Base-by-base conservation (phyloP, 2,329 filamentous ascomycete genomes). In the Thelonectria discophora region DNA sequence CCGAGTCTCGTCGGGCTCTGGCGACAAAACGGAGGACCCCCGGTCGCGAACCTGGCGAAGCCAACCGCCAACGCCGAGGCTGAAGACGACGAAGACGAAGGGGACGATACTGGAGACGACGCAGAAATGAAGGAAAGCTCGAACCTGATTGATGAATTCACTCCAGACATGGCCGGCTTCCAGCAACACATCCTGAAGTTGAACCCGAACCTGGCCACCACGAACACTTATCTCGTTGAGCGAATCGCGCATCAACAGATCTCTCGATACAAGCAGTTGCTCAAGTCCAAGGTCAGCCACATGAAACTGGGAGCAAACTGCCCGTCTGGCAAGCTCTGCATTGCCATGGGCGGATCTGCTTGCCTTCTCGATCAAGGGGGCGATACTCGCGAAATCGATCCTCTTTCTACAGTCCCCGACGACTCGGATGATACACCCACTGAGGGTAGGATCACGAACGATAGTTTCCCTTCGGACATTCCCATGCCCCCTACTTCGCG, bases 241-340 rank as follows among this genome's bases (percentile, higher is more conserved):
- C 88, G 93, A 47, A 90, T 97, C 67, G 91, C 91, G 0, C 86
- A 92, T 66, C 93, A 97, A 71, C 92, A 97, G 74, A 81, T 90
- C 48, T 81, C 88, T 61, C 87, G 93, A 57, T 97, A 94, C 77
- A 95, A 94, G 75, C 86, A 86, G 27, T 80, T 97, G 15, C 81
- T 94, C 30, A 88, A 87, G 39, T 80, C 84, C 64, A 90, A 88
- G 72, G 82, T 92, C 58, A 90, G 90, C 69, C 93, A 97, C 72
- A 79, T 88, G 1, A 82, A 84, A 48, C 81, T 83, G 3, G 85
- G 90, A 1, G 80, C 81, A 24, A 84, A 79, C 17, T 96, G 93
- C 72, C 70, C 82, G 11, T 88, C 87, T 39, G 85, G 84, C 3
- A 71, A 79, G 12, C 83, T 88, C 69, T 96, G 93, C 73, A 80